A percentile compares a stretch with the other conserved stretches of the same genome.
Evolutionary conservation across 805 yeast genomes (phyloP).

Genomic region (Kazachstania psychrophila): DNA sequence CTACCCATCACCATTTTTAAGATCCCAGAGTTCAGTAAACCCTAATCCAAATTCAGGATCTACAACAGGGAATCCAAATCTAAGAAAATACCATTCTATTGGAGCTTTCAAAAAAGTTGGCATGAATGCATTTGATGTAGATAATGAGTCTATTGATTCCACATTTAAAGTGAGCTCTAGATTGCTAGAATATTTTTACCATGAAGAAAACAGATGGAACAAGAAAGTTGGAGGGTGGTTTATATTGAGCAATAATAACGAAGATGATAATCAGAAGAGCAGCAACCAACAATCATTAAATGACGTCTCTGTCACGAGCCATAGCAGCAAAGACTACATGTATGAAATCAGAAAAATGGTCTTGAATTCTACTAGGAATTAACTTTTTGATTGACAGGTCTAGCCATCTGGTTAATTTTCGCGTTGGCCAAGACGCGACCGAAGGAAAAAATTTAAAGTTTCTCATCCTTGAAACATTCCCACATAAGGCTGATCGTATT

Average conservation of each 20-base stretch:
- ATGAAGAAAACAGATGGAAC: slow-evolving; percentile 29
- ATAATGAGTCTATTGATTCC: slow-evolving; percentile 4
- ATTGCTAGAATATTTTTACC: slow-evolving; percentile 24
- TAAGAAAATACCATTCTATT: slow-evolving; percentile 15
- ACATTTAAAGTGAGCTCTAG: slow-evolving; percentile 15
- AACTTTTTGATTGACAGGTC: neutral
- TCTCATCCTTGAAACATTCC: too few relatives aligned
- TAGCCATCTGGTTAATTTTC: too few relatives aligned
- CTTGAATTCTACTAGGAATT: slow-evolving; percentile 24
- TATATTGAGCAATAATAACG: slow-evolving; percentile 9
- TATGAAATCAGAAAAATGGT: slow-evolving; percentile 31
- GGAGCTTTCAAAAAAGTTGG: slow-evolving; percentile 2
- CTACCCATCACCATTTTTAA: slow-evolving; percentile 13
- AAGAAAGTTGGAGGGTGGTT: slow-evolving; percentile 28
- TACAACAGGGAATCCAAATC: slow-evolving; percentile 1
- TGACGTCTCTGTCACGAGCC: slow-evolving; percentile 10
- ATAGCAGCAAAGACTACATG: slow-evolving; percentile 22
- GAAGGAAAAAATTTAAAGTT: too few relatives aligned
- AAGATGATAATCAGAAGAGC: slow-evolving; percentile 5
- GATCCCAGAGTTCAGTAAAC: slow-evolving; percentile 19
- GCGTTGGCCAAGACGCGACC: too few relatives aligned
- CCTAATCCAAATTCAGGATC: neutral
- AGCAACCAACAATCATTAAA: slow-evolving; percentile 2
- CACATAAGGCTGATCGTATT: too few relatives aligned
- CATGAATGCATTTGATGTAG: neutral